Conservation (phyloP, 2,329 filamentous ascomycete genomes). For the Aschersonia sp. region DNA sequence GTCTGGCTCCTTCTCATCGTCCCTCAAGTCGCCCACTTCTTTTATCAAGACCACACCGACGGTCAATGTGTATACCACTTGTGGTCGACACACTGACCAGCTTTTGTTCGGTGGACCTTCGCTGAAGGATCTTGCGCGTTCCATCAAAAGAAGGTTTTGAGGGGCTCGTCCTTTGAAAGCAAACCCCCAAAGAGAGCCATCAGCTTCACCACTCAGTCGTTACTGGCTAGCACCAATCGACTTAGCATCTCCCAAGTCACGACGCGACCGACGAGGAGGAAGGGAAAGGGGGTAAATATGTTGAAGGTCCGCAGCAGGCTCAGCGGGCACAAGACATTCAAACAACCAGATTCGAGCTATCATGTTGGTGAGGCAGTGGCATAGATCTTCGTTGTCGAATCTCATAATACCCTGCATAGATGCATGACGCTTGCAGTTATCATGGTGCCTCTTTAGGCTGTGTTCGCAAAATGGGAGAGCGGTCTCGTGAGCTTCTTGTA, state of each 20-base stretch:
- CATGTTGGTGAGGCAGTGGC: neutral
- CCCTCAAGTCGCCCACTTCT: conserved; percentile 16
- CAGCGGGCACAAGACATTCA: neutral
- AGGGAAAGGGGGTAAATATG: neutral
- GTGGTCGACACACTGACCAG: conserved; percentile 39
- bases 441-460: neutral
- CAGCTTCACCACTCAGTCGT: conserved; percentile 4
- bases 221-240: conserved; percentile 14
- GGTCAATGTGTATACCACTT: conserved; percentile 38
- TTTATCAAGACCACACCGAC: conserved; percentile 22
- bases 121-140: conserved; percentile 26
- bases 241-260: neutral
- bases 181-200: too few species aligned
- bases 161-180: too few species aligned
- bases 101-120: conserved; percentile 36
- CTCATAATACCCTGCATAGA: neutral
- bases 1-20: conserved; percentile 12
- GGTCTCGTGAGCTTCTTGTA: too few species aligned
- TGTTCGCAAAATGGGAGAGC: too few species aligned
- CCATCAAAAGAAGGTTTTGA: conserved; percentile 19
- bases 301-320: neutral
- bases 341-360: neutral
- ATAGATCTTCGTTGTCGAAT: neutral
- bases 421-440: neutral
- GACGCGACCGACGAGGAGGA: neutral